Base-by-base conservation (phyloP, 805 yeast genomes). In the Jamesozyma spencerorum region DNA sequence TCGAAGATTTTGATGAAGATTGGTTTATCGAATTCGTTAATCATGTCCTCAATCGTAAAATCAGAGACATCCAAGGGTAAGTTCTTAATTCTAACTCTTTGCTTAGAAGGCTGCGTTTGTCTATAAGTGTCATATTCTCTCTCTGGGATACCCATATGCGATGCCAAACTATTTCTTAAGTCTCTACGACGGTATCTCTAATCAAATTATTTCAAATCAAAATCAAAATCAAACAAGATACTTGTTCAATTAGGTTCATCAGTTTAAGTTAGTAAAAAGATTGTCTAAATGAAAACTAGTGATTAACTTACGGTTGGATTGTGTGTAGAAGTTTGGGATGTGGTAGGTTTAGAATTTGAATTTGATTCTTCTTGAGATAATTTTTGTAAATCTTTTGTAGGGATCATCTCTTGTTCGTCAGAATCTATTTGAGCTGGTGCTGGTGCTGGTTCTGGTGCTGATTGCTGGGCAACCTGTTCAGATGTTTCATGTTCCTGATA, bases 181-280 rank as follows among this genome's bases (percentile, higher is more conserved):
- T 60, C 63, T 40, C 64, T 54, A 34, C 60, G 56, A 46, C 63
- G 63, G 42, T 58, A 59, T 38, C 44, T 51, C 58, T 53, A 36
- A 11, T 7, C 4, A 18, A 10, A 20, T 34, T n/a, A n/a, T 7
- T 22, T 22, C 10, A 10, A 22, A 22, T 6, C 26, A 22, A 22
- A 22, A 22, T 22, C 10, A 10, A 22, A 22, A 22, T 10, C 26
- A 22, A 22, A 6, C n/a, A n/a, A n/a, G n/a, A n/a, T n/a, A n/a
- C n/a, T 28, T 28, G 5, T 28, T 28, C 15, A 28, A 28, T 24
- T 11, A 24, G 27, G 11, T 24, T 8, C 11, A 11, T 24, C 11
- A 24, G 27, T 24, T 8, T 8, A n/a, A n/a, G n/a, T n/a, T n/a
- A n/a, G n/a, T n/a, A n/a, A n/a, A n/a, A n/a, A n/a, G n/a, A n/a